Conservation (phyloP, 805 yeast species). For the Blastobotrys parvus region DNA sequence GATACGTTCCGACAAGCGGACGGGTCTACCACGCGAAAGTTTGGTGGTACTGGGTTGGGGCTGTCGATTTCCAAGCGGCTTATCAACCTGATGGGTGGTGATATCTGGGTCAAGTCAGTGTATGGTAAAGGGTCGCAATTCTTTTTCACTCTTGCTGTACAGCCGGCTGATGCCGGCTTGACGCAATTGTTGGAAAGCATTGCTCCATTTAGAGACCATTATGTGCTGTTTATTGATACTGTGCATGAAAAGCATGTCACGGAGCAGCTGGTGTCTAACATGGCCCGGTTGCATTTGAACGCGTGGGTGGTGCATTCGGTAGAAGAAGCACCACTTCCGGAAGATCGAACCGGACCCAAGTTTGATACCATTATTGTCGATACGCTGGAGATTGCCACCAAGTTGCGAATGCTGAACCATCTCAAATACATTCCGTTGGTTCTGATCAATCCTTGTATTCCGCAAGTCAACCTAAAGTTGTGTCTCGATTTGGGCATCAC, state of each 20-base stretch:
- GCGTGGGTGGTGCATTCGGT: conserved; percentile 53
- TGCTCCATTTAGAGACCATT: conserved; percentile 63
- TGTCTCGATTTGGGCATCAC: conserved; percentile 83
- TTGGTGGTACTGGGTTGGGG: conserved; percentile 91
- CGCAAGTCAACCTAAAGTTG: conserved; percentile 68
- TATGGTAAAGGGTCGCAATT: conserved; percentile 79
- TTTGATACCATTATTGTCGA: conserved; percentile 81
- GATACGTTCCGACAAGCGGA: conserved; percentile 92
- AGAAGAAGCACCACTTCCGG: conserved; percentile 44
- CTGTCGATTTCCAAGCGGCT: conserved; percentile 79
- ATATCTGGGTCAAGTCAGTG: conserved; percentile 79
- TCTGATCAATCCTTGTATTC: conserved; percentile 63
- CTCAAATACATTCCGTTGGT: conserved; percentile 83
- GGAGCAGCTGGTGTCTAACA: conserved; percentile 42
- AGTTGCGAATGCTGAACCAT: conserved; percentile 59
- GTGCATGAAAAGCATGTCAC: conserved; percentile 46
- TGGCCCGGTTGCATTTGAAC: conserved; percentile 48
- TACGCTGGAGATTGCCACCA: conserved; percentile 64
- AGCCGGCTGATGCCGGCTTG: conserved; percentile 57
- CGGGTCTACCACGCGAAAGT: conserved; percentile 86
- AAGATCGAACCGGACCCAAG: conserved; percentile 31
- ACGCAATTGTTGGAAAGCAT: conserved; percentile 59
- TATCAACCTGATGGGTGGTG: conserved; percentile 89
- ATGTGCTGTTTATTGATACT: conserved; percentile 61
- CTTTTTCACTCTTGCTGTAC: conserved; percentile 71